Conservation (phyloP, 2,329 filamentous ascomycete species). For the Alternaria sp. region DNA sequence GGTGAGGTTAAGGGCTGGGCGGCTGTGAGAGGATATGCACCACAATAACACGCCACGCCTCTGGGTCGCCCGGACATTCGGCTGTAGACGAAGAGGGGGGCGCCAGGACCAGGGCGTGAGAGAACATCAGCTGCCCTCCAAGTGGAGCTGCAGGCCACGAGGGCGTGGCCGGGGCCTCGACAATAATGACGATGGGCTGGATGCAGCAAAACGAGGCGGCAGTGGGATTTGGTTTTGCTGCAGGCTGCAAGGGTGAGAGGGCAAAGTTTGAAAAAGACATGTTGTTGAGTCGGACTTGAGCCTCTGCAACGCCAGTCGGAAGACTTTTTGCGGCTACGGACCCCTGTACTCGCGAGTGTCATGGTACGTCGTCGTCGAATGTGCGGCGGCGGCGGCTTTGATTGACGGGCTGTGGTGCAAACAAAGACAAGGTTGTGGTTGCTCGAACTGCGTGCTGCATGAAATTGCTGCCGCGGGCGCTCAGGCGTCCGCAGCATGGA, state of each 20-base stretch:
- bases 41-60: conserved; percentile 12
- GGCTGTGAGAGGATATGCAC: conserved; percentile 6
- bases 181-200: conserved; percentile 28
- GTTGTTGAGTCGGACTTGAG: conserved; percentile 1
- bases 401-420: conserved; percentile 42
- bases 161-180: conserved; percentile 27
- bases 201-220: conserved; percentile 22
- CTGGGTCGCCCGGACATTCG: conserved; percentile 19
- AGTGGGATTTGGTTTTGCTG: neutral
- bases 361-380: conserved; percentile 4
- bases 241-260: neutral
- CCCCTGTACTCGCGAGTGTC: conserved; percentile 7
- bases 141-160: conserved; percentile 24
- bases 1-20: conserved; percentile 2
- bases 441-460: conserved; percentile 30
- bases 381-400: conserved; percentile 19
- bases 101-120: conserved; percentile 25
- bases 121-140: conserved; percentile 33
- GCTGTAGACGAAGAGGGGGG: conserved; percentile 22
- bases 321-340: conserved; percentile 5
- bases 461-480: conserved; percentile 24
- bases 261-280: neutral
- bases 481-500: conserved; percentile 22
- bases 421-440: conserved; percentile 34
- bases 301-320: conserved; percentile 4